Evolutionary conservation across 139 green algal genomes (phyloP).

Genomic region (Desmodesmus armatus): DNA sequence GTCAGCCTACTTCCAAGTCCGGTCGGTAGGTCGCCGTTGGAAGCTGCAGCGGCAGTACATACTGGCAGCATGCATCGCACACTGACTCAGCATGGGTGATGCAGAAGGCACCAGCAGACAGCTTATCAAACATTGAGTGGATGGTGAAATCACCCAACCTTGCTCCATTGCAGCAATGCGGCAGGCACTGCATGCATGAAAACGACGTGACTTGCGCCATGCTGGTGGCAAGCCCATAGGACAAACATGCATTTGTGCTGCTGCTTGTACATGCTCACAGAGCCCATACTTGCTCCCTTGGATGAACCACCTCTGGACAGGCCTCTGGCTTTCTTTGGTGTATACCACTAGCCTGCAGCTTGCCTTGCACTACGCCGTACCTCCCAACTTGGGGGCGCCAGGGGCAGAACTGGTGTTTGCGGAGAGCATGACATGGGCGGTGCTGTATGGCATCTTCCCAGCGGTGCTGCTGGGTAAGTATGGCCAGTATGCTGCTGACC

Average conservation of each 20-base stretch:
- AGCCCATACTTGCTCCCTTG: constrained; percentile 25
- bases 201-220: too few relatives aligned
- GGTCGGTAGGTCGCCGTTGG: not conserved
- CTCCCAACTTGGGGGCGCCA: not conserved
- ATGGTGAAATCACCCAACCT: too few relatives aligned
- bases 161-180: too few relatives aligned
- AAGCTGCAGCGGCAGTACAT: too few relatives aligned
- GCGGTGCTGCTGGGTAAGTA: constrained; percentile 12
- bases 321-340: constrained; percentile 26
- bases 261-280: not conserved
- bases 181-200: too few relatives aligned
- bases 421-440: not conserved
- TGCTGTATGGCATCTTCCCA: constrained; percentile 30
- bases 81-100: too few relatives aligned
- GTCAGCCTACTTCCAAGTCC: constrained; percentile 13
- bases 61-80: too few relatives aligned
- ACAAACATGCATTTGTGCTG: not conserved
- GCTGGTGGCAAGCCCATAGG: too few relatives aligned
- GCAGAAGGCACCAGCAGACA: too few relatives aligned
- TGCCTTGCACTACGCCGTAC: not conserved
- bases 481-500: too few relatives aligned
- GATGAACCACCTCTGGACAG: constrained; percentile 40
- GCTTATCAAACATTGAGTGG: too few relatives aligned
- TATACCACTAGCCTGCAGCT: constrained; percentile 29
- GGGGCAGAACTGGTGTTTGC: not conserved